Conservation (phyloP, 176 grass and related monocot genomes). For the Carex pumila region DNA sequence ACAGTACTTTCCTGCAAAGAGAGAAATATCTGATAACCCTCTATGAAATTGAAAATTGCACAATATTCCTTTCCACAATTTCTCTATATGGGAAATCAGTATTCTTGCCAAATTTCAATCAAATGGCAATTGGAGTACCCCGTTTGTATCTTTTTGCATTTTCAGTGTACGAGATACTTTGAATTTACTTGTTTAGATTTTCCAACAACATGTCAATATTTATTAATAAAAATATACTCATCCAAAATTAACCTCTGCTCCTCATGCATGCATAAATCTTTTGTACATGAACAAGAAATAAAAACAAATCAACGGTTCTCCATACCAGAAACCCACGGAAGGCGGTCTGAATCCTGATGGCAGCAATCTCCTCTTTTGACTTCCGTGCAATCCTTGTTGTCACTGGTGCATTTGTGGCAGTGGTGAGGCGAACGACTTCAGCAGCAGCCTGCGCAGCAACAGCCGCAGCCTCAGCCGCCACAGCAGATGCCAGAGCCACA, state of each 20-base stretch:
- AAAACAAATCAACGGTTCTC: neutral
- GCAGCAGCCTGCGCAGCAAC: constrained; percentile 81
- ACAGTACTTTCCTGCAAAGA: neutral
- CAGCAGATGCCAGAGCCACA: constrained; percentile 72
- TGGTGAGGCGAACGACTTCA: constrained; percentile 73
- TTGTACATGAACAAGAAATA: neutral
- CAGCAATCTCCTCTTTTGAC: constrained; percentile 63
- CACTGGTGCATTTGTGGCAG: constrained; percentile 6
- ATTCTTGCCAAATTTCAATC: neutral
- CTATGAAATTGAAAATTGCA: neutral
- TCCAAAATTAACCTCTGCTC: neutral
- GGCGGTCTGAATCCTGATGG: constrained; percentile 77
- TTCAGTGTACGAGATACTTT: neutral
- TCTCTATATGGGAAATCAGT: neutral
- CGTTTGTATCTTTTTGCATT: neutral
- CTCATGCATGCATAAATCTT: neutral
- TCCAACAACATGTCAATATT: neutral
- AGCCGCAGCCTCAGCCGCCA: constrained; percentile 72
- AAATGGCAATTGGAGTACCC: neutral
- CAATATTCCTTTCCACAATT: neutral
- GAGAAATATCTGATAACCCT: neutral
- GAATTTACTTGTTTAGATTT: neutral
- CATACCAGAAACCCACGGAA: constrained; percentile 86
- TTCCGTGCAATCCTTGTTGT: constrained; percentile 10
- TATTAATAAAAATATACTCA: neutral